Evolutionary conservation across 495 filamentous ascomycete genomes (phyloP), one percentile per base, ranked within the genome.

Genomic region (Penicillium silybi): DNA sequence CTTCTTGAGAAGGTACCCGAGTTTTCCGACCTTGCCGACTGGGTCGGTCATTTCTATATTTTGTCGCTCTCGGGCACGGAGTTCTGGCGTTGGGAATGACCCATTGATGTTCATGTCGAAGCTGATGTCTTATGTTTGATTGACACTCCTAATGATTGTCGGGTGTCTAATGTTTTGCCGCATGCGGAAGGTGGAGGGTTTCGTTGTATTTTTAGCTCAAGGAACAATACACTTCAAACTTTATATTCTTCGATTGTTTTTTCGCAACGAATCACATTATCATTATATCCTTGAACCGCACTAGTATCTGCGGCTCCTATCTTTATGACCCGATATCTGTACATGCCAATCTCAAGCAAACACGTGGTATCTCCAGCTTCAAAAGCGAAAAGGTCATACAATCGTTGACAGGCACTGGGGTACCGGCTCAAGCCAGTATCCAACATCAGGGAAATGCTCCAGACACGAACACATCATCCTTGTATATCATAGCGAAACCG

Each of bases 281-380:
- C 18, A 39, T 39, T 39, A 39, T 39, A 39, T 39, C 37, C 37
- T 39, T 3, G n/a, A 32, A 15, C 29, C 29, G 29, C 29, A 15
- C 1, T 3, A 32, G 1, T 13, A 11, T 13, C 10, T n/a, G 29
- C 29, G 29, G 29, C 13, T 26, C 29, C 18, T 20, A 46, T 17
- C 18, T n/a, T n/a, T 39, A 29, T 44, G 34, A 41, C 46, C 49
- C 39, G 44, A 52, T 48, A 52, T 46, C 38, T 59, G 44, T 54
- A 64, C 48, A 53, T 25, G 11, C 37, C 45, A 63, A 54, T 56
- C 39, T 53, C 19, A 48, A 48, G 11, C 41, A 59, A 57, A 56
- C 46, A 55, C n/a, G n/a, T 61, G 64, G 62, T 65, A 64, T 67
- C 62, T 53, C 52, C 54, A n/a, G 47, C 44, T 57, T 27, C 35